Base-by-base conservation (phyloP, 2,329 filamentous ascomycete species). In the Fusarium citri region DNA sequence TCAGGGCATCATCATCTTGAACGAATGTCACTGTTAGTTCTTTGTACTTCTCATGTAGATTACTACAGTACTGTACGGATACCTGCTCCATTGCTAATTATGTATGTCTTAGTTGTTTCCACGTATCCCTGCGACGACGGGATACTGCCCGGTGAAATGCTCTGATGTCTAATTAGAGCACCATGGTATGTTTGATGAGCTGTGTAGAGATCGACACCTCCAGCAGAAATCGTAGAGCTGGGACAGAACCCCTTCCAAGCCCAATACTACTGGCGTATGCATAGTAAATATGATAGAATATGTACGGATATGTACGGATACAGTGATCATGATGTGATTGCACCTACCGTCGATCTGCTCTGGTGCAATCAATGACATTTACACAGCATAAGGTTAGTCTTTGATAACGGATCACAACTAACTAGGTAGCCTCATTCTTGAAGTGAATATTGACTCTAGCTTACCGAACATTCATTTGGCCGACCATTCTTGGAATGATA, bases 151-250 rank as follows among this genome's bases (percentile, higher is more conserved):
- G 18, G n/a, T 25, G 14, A 42, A 30, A 26, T 59, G 40, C 28
- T 28, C 25, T 49, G 20, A 41, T 64, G 43, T 64, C 61, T 64
- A 64, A 64, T 64, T 64, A 59, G 45, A 46, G 40, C 59, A 58
- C 37, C 25, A 26, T 22, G 31, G 26, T n/a, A 18, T 47, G 37
- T 70, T 58, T 61, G 40, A 64, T 65, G 47, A 72, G 56, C 48
- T 64, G 20, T 57, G 42, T 45, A 28, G 20, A 54, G 59, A 69
- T 74, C 58, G 47, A 42, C 71, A 45, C 48, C 42, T 57, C 20
- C 45, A 34, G 45, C 45, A 34, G 45, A 23, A 22, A 26, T 51
- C 23, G 49, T 40, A 40, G 18, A 50, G 8, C 18, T 37, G 47
- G 25, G 49, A 51, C 14, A n/a, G 23, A n/a, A 16, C 23, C 49